Percentiles rank a stretch among this genome's conserved stretches.
These are phyloP conservation scores for Gyromitra esculenta DNA, from an alignment of 2,329 filamentous ascomycete genomes.

Conservation along the genomic window DNA sequence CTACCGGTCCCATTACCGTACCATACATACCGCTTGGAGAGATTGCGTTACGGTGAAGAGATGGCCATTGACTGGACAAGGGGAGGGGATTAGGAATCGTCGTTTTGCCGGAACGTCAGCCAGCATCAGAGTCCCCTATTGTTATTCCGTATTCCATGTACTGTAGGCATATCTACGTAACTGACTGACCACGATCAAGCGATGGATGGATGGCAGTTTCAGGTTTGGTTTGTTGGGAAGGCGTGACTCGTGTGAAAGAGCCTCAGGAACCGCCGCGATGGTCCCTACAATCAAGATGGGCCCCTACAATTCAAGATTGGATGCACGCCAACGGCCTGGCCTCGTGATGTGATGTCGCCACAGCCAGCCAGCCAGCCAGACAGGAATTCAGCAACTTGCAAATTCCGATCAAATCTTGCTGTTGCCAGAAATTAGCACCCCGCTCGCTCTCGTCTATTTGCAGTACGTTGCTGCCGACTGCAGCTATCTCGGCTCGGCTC, in stretches of 20 bases:
- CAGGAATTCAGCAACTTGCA: not conserved
- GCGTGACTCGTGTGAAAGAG: slow-evolving; percentile 34
- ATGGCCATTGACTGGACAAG: not conserved
- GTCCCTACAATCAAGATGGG: not conserved
- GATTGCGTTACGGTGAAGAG: slow-evolving; percentile 27
- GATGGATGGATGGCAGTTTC: slow-evolving; percentile 9
- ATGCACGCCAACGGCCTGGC: slow-evolving; percentile 3
- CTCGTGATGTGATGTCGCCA: slow-evolving; percentile 45
- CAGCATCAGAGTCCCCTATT: not conserved
- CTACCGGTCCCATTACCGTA: slow-evolving; percentile 15
- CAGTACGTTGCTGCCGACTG: slow-evolving; percentile 18
- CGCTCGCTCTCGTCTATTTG: slow-evolving; percentile 3
- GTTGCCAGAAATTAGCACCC: slow-evolving; percentile 1
- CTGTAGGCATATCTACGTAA: slow-evolving; percentile 33
- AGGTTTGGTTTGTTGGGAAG: slow-evolving; percentile 32
- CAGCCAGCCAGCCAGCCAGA: not conserved
- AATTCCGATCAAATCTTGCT: not conserved
- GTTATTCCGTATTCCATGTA: not conserved
- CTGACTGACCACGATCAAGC: not conserved
- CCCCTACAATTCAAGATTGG: slow-evolving; percentile 9
- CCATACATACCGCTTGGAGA: not conserved
- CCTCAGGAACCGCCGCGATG: slow-evolving; percentile 43
- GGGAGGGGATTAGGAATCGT: not conserved
- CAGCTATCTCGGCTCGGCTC: slow-evolving; percentile 34
- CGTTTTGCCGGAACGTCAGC: slow-evolving; percentile 47